Conservation (phyloP, 2,329 filamentous ascomycete genomes). For the Hypoxylon sp. region DNA sequence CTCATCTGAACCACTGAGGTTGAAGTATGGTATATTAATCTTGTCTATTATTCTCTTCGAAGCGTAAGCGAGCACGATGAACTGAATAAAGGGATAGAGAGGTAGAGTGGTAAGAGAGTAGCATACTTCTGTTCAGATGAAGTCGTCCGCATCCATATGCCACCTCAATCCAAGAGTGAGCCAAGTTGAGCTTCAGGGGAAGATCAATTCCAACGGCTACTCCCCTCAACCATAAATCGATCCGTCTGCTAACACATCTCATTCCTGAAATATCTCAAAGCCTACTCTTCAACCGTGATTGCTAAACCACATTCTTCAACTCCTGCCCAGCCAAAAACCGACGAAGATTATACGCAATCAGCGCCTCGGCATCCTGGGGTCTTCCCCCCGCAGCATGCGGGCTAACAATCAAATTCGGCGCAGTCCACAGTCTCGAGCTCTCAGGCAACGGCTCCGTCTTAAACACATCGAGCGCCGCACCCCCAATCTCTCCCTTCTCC, state of each 20-base stretch:
- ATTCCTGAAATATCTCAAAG: conserved; percentile 1
- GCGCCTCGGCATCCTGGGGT: conserved; percentile 69
- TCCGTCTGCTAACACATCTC: neutral
- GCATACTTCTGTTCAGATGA: neutral
- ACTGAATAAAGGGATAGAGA: conserved; percentile 1
- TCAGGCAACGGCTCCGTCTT: conserved; percentile 54
- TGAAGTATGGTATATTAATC: neutral
- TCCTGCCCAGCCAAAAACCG: conserved; percentile 70
- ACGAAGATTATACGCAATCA: conserved; percentile 73
- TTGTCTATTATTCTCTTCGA: neutral
- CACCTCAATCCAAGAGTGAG: neutral
- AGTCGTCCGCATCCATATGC: neutral
- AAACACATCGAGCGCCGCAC: conserved; percentile 65
- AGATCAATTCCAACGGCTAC: neutral
- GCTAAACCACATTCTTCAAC: conserved; percentile 66
- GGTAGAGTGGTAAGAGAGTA: neutral
- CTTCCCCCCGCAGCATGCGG: conserved; percentile 72
- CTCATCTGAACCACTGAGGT: neutral
- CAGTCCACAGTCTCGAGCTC: conserved; percentile 62
- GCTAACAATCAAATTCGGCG: conserved; percentile 66
- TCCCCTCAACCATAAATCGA: neutral
- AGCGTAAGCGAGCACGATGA: neutral
- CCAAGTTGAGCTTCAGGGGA: neutral
- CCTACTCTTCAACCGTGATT: conserved; percentile 18
- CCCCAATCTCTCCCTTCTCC: conserved; percentile 59